Conservation (phyloP, 140 eudicot species). For the Oenanthe javanica region DNA sequence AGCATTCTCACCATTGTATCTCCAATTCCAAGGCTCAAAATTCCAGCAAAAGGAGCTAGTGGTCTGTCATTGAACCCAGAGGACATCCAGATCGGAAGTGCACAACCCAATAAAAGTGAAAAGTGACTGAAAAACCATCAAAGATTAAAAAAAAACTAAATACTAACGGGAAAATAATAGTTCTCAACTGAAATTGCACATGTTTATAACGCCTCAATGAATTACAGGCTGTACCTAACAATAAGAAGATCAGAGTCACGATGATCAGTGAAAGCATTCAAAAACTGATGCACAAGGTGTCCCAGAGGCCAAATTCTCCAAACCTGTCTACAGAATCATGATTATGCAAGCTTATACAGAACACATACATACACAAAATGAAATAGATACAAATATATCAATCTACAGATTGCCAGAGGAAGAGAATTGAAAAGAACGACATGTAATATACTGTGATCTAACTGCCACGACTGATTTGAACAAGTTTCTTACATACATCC, state of each 20-base stretch:
- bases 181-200: background rate
- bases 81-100: constrained; percentile 96
- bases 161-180: background rate
- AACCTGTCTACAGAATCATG: constrained; percentile 48
- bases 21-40: constrained; percentile 95
- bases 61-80: constrained; percentile 91
- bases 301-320: constrained; percentile 99
- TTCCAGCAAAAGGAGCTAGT: constrained; percentile 95
- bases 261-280: constrained; percentile 97
- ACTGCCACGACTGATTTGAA: background rate
- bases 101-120: constrained; percentile 92
- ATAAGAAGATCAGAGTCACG: constrained; percentile 94
- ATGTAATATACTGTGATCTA: background rate
- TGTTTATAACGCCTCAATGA: background rate
- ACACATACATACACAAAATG: background rate
- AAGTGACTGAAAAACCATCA: constrained; percentile 51
- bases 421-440: background rate
- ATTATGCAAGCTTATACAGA: constrained; percentile 6
- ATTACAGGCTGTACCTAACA: constrained; percentile 54
- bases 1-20: constrained; percentile 82
- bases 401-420: background rate
- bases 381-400: background rate
- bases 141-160: background rate
- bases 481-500: background rate
- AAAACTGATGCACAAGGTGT: constrained; percentile 63